phyloP scores from a whole-genome alignment of 306 rosid species.

The Betula pendula region DNA sequence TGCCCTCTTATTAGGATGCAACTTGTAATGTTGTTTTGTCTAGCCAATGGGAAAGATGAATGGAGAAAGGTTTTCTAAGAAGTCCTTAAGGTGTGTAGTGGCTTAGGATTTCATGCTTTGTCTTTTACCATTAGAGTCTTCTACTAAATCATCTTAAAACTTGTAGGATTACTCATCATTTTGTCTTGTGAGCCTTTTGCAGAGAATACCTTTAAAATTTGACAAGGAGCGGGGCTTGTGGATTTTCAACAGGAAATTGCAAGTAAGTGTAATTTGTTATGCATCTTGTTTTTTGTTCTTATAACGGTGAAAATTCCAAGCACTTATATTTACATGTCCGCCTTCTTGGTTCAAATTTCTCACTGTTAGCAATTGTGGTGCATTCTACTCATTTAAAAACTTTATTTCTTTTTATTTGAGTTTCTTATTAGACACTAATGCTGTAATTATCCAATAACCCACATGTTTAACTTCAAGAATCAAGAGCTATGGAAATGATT shows the following conservation, averaged over 20 bases:
- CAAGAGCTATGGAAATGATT: not conserved
- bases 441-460: not conserved
- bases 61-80: not conserved
- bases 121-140: not conserved
- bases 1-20: not conserved
- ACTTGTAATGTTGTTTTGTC: not conserved
- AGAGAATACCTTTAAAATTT: slow-evolving; percentile 69
- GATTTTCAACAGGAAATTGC: slow-evolving; percentile 75
- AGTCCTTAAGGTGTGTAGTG: not conserved
- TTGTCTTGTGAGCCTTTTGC: slow-evolving; percentile 41
- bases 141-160: too few relatives aligned
- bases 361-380: not conserved
- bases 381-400: not conserved
- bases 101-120: not conserved
- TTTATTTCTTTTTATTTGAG: not conserved
- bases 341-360: not conserved
- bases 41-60: not conserved
- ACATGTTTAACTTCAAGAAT: not conserved
- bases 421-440: not conserved
- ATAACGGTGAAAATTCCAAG: slow-evolving; percentile 14
- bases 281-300: slow-evolving; percentile 14
- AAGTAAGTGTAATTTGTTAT: slow-evolving; percentile 55
- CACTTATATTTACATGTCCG: not conserved
- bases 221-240: slow-evolving; percentile 59
- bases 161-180: slow-evolving; percentile 2